Conservation (phyloP, 192 early-diverging fungal species). For the Phlyctochytrium bullatum region DNA sequence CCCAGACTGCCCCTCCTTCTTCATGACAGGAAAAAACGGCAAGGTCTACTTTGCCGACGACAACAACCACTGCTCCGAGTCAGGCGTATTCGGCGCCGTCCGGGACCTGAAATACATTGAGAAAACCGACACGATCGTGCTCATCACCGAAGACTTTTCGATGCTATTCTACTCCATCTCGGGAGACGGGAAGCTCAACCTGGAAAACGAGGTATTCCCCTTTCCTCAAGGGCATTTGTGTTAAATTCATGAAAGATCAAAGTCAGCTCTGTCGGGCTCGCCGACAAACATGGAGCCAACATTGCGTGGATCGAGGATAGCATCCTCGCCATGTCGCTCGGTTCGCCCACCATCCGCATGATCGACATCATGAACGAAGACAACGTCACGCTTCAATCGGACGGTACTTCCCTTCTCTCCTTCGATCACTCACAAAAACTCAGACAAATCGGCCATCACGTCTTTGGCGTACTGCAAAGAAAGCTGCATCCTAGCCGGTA, state of each 20-base stretch:
- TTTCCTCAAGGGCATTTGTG: neutral
- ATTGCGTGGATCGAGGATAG: conserved; percentile 35
- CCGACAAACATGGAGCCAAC: conserved; percentile 20
- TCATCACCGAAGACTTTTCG: conserved; percentile 39
- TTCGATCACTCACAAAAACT: too few relatives aligned
- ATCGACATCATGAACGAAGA: conserved; percentile 51
- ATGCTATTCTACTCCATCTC: conserved; percentile 36
- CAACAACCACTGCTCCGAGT: conserved; percentile 48
- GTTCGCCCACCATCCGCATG: conserved; percentile 32
- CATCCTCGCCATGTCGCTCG: conserved; percentile 34
- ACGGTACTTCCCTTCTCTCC: too few relatives aligned
- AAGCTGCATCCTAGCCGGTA: conserved; percentile 19
- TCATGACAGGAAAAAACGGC: conserved; percentile 27
- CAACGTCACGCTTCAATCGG: conserved; percentile 27
- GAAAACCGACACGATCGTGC: conserved; percentile 29
- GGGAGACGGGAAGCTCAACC: conserved; percentile 41
- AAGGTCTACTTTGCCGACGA: conserved; percentile 52
- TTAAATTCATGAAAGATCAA: conserved; percentile 32
- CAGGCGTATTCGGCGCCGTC: conserved; percentile 18
- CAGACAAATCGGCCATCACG: conserved; percentile 9
- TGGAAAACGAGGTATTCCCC: conserved; percentile 34
- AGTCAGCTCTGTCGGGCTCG: conserved; percentile 30
- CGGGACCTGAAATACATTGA: conserved; percentile 28
- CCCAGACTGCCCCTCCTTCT: conserved; percentile 46
- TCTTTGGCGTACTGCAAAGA: conserved; percentile 12